Base-by-base conservation (phyloP, 805 yeast genomes). In the Zygoascus flipseniorum region DNA sequence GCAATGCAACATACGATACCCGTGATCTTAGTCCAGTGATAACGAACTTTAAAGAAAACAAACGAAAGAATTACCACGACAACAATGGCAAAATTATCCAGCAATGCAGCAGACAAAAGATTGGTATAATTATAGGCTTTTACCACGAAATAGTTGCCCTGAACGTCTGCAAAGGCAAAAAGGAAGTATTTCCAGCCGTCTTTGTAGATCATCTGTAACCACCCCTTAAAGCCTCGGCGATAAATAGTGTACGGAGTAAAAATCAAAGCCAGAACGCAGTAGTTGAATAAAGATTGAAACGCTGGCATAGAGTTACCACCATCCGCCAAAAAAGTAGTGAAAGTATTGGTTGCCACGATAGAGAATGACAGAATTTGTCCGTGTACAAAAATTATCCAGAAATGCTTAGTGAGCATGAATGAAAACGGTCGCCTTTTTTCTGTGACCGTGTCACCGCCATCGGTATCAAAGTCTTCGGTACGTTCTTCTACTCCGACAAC, bases 111-210 rank as follows among this genome's bases (percentile, higher is more conserved):
- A 51, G 73, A 67, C 42, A 73, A 61, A 57, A 73, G 58, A 55
- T 72, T 73, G 19, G 77, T 74, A 61, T 74, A 73, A 52, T 65
- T 65, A 56, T 73, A 73, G 16, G 77, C 77, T 54, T 67, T 67
- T 48, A 72, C 76, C 14, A 73, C 72, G 52, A 74, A 73, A 60
- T 73, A 73, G 65, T 73, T 73, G n/a, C 77, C 77, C 58, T 74
- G 67, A 26, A 73, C 77, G 52, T 73, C 77, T 20, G 73, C 73
- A 60, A 73, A 74, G 2, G 76, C 72, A 43, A 73, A 56, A 18
- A 72, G 44, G 55, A 74, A 70, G 54, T 65, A 73, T 59, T 73
- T 70, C 77, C 77, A 73, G 54, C 75, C 68, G 55, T 73, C 76
- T 20, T 54, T 52, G 26, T 56, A 41, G 16, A 69, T 45, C 49